phyloP scores from a whole-genome alignment of 1,284 basidiomycete species.

The Trichosporon sp. region DNA sequence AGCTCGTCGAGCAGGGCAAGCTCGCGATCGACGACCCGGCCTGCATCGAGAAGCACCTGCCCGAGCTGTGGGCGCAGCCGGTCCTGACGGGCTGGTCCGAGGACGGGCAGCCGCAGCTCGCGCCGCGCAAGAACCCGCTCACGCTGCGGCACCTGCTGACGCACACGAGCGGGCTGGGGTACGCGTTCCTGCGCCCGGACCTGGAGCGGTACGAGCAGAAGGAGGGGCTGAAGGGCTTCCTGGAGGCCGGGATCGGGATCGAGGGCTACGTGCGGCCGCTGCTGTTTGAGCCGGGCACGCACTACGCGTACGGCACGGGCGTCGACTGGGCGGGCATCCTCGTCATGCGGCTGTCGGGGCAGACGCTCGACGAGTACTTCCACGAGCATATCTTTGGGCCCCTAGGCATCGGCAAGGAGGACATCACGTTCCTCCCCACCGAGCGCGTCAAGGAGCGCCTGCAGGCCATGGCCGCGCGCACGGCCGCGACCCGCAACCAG shows the following conservation, averaged over 20 bases:
- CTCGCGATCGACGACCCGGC: constrained; percentile 25
- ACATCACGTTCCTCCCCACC: constrained; percentile 36
- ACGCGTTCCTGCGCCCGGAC: constrained; percentile 11
- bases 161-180: constrained; percentile 30
- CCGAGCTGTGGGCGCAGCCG: constrained; percentile 31
- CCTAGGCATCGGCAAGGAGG: constrained; percentile 23
- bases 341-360: constrained; percentile 36
- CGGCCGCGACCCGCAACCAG: constrained; percentile 14
- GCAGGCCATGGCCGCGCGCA: constrained; percentile 14
- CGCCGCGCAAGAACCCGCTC: constrained; percentile 27
- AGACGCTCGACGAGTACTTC: constrained; percentile 37
- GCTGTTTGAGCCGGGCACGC: constrained; percentile 37
- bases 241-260: constrained; percentile 19
- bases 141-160: constrained; percentile 39
- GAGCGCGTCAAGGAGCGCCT: constrained; percentile 21
- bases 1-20: constrained; percentile 17
- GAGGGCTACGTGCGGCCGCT: constrained; percentile 22
- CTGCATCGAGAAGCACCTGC: constrained; percentile 26
- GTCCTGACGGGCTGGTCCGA: constrained; percentile 33
- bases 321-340: constrained; percentile 45
- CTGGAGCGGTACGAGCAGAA: constrained; percentile 5
- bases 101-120: constrained; percentile 27
- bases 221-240: not conserved
- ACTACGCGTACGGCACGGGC: constrained; percentile 30
- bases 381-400: constrained; percentile 39